phyloP scores from a whole-genome alignment of 202 grass and related monocot species.

The Carex arenaria region DNA sequence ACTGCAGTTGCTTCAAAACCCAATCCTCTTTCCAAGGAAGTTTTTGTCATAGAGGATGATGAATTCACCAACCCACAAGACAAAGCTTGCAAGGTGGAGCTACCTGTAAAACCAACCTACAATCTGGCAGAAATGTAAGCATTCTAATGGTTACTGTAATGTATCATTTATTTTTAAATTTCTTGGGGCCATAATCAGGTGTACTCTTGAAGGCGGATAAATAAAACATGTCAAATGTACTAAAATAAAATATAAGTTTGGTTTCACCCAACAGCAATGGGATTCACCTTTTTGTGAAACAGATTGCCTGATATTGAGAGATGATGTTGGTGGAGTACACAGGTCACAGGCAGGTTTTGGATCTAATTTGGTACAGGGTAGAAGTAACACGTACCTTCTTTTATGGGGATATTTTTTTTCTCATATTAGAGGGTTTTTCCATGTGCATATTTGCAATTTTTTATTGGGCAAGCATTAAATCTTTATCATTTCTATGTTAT shows the following conservation, averaged over 20 bases:
- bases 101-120: conserved; percentile 11
- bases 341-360: neutral
- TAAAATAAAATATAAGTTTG: conserved; percentile 15
- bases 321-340: neutral
- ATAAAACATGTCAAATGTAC: neutral
- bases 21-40: conserved; percentile 63
- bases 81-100: neutral
- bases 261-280: neutral
- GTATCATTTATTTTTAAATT: neutral
- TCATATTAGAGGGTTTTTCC: neutral
- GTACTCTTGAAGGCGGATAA: neutral
- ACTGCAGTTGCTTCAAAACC: conserved; percentile 20
- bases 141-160: neutral
- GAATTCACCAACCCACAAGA: neutral
- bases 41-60: conserved; percentile 63
- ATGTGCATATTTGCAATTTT: conserved; percentile 18
- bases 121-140: conserved; percentile 16
- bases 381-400: neutral
- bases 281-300: neutral
- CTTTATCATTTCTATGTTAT: neutral
- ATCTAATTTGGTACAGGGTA: neutral
- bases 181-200: conserved; percentile 8
- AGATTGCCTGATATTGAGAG: neutral
- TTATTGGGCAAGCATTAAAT: neutral
- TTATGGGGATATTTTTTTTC: neutral